phyloP scores from a whole-genome alignment of 305 asterid species.

The Solanum chacoense region DNA sequence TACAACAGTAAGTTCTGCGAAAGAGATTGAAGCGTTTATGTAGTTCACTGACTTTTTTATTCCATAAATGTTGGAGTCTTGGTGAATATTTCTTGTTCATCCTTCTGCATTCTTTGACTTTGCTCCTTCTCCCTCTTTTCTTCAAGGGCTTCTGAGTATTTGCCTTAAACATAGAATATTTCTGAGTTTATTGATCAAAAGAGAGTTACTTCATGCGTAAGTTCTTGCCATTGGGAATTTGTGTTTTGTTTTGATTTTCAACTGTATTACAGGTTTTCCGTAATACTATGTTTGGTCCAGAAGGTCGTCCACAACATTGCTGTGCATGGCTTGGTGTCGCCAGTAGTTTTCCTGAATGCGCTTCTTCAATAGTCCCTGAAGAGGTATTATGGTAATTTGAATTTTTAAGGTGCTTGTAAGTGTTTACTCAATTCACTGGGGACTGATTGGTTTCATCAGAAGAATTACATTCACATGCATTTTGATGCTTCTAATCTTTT shows the following conservation, averaged over 20 bases:
- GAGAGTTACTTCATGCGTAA: neutral
- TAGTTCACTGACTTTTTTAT: neutral
- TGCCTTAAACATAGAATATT: neutral
- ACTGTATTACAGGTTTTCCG: conserved; percentile 63
- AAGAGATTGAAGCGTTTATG: neutral
- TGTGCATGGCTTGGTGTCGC: conserved; percentile 99
- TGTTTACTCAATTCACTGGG: neutral
- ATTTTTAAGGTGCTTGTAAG: neutral
- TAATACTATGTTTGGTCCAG: conserved; percentile 99
- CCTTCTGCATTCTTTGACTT: neutral
- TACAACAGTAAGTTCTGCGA: conserved; percentile 55
- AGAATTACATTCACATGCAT: neutral
- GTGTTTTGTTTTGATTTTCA: conserved; percentile 21
- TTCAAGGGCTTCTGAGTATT: neutral
- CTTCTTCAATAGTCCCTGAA: conserved; percentile 81
- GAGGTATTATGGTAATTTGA: conserved; percentile 49
- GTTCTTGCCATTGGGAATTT: neutral
- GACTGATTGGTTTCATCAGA: neutral
- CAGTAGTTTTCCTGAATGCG: conserved; percentile 97
- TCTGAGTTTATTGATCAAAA: neutral
- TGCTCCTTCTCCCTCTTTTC: conserved; percentile 1
- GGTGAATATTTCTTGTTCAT: neutral
- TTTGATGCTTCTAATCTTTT: neutral
- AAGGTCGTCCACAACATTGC: conserved; percentile 99
- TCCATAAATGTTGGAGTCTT: neutral